Conservation (phyloP, 2,329 filamentous ascomycete genomes). For the Kalaharituber pfeilii region DNA sequence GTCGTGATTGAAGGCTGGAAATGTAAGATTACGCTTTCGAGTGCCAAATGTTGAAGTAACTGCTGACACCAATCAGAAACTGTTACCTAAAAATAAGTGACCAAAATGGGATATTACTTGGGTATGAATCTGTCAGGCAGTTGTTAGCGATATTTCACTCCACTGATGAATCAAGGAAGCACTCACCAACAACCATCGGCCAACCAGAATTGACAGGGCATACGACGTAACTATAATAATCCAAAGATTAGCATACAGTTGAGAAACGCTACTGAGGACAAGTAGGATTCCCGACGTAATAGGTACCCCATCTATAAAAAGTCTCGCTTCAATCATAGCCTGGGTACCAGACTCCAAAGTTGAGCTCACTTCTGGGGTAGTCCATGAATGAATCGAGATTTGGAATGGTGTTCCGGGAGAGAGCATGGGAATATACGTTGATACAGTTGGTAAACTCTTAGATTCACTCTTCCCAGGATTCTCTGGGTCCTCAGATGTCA, state of each 20-base stretch:
- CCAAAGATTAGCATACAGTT: background rate
- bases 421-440: conserved; percentile 1
- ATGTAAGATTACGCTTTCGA: background rate
- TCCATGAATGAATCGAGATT: background rate
- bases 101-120: background rate
- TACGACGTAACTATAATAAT: background rate
- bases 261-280: no score
- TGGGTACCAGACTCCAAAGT: background rate
- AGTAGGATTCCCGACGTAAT: background rate
- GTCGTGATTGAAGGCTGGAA: conserved; percentile 1
- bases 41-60: background rate
- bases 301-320: background rate
- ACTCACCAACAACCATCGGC: conserved; percentile 1
- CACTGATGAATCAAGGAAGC: background rate
- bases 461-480: background rate
- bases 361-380: background rate
- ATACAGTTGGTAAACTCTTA: background rate
- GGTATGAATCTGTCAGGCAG: background rate
- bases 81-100: background rate
- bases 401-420: background rate
- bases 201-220: background rate
- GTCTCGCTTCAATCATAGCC: conserved; percentile 1
- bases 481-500: background rate
- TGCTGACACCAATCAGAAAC: background rate
- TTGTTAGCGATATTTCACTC: background rate